phyloP scores from a whole-genome alignment of 495 filamentous ascomycete genomes.

The Lepraria neglecta region DNA sequence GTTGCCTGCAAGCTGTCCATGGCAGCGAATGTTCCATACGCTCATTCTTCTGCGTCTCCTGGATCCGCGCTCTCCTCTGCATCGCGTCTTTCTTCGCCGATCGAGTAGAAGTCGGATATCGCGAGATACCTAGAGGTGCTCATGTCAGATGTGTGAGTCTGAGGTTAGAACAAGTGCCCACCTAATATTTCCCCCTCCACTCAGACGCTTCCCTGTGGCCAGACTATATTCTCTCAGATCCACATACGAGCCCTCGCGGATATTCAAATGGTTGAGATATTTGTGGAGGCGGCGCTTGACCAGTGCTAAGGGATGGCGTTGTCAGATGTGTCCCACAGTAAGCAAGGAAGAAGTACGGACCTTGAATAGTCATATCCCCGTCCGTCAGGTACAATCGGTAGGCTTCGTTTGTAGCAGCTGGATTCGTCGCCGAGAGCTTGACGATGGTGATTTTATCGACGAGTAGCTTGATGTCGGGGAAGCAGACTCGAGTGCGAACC shows the following conservation, averaged over 20 bases:
- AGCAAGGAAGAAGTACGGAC: slow-evolving; percentile 10
- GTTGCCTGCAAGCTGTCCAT: too few relatives aligned
- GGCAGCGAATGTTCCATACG: neutral
- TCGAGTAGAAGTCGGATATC: slow-evolving; percentile 26
- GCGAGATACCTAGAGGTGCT: slow-evolving; percentile 22
- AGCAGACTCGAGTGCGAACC: slow-evolving; percentile 27
- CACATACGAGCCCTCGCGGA: slow-evolving; percentile 26
- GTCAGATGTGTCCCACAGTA: neutral
- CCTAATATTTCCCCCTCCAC: slow-evolving; percentile 24
- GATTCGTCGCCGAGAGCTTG: slow-evolving; percentile 1
- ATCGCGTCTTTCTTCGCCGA: slow-evolving; percentile 21
- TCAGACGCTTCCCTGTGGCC: slow-evolving; percentile 20
- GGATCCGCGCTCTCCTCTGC: neutral
- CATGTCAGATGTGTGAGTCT: neutral
- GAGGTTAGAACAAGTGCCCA: neutral
- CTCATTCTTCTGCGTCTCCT: neutral
- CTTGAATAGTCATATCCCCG: slow-evolving; percentile 27
- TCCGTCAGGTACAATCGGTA: slow-evolving; percentile 26
- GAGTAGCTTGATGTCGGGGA: slow-evolving; percentile 24
- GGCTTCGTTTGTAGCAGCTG: slow-evolving; percentile 6
- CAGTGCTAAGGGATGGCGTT: slow-evolving; percentile 16
- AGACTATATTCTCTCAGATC: slow-evolving; percentile 25
- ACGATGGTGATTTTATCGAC: slow-evolving; percentile 22
- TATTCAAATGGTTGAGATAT: slow-evolving; percentile 12
- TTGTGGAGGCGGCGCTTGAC: slow-evolving; percentile 25